Evolutionary conservation across 1,284 basidiomycete genomes (phyloP).

Genomic region (Hypsizygus ulmarius): DNA sequence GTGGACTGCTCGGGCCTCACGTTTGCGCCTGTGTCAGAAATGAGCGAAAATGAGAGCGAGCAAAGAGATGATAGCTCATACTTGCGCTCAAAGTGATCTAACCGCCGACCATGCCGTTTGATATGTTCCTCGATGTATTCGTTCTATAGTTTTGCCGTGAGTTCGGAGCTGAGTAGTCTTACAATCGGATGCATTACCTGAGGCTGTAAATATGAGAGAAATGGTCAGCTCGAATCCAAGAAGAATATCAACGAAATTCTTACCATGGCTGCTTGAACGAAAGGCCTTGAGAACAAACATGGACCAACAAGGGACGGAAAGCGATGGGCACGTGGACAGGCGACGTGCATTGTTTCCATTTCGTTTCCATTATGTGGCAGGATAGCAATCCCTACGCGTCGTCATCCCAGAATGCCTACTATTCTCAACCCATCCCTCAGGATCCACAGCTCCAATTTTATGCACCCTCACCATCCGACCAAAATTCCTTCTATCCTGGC

Average conservation of each 20-base stretch:
- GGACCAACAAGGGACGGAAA: constrained; percentile 24
- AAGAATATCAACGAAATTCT: constrained; percentile 24
- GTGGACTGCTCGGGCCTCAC: constrained; percentile 90
- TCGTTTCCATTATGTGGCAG: constrained; percentile 60
- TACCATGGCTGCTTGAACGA: constrained; percentile 49
- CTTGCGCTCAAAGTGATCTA: constrained; percentile 86
- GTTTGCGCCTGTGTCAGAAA: constrained; percentile 75
- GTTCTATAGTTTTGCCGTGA: constrained; percentile 49
- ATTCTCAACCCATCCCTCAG: constrained; percentile 45
- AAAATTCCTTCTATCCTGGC: constrained; percentile 61
- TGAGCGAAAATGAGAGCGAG: not conserved
- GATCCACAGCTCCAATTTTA: constrained; percentile 76
- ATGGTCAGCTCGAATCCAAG: constrained; percentile 12
- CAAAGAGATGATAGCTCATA: constrained; percentile 36
- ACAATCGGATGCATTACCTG: constrained; percentile 49
- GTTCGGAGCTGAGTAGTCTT: not conserved
- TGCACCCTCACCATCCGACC: constrained; percentile 44
- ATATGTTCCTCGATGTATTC: constrained; percentile 92
- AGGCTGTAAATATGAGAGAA: constrained; percentile 46
- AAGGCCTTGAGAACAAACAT: constrained; percentile 28
- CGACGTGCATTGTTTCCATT: constrained; percentile 7
- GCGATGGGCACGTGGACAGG: constrained; percentile 17
- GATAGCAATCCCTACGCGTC: constrained; percentile 56
- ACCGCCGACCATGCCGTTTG: constrained; percentile 80
- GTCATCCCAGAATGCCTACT: constrained; percentile 58